phyloP scores from a whole-genome alignment of 2,329 filamentous ascomycete genomes.

The Sporothrix variecibatus region DNA sequence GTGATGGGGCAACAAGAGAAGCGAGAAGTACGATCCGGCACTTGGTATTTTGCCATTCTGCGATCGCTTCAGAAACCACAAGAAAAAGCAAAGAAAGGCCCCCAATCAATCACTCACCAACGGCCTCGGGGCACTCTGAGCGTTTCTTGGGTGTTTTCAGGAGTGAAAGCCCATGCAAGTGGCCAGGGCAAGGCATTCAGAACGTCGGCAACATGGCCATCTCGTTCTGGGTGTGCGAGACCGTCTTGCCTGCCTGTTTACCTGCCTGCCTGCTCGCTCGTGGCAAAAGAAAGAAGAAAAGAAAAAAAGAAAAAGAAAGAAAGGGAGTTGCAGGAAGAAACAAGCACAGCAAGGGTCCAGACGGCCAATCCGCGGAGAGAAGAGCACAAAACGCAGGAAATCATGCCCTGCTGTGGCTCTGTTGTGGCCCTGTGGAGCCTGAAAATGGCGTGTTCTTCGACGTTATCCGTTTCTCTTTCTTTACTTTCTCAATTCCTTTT shows the following conservation, averaged over 20 bases:
- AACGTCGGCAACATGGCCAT: not conserved
- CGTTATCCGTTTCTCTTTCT: not conserved
- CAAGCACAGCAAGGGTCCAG: not conserved
- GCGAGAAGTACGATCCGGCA: conserved; percentile 3
- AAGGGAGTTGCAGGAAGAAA: not conserved
- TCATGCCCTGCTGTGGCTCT: not conserved
- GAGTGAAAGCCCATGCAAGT: not conserved
- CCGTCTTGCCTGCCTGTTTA: too few species aligned
- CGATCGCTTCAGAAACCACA: not conserved
- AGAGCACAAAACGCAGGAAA: not conserved
- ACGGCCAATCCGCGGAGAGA: not conserved
- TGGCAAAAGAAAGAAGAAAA: not conserved
- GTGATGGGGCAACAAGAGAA: not conserved
- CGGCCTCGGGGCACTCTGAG: not conserved
- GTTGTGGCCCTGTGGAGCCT: conserved; percentile 1
- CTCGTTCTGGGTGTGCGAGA: not conserved
- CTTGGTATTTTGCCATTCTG: not conserved
- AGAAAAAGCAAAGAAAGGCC: not conserved
- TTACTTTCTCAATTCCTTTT: not conserved
- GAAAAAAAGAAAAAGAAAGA: not conserved
- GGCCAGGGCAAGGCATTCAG: not conserved
- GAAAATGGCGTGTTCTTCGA: conserved; percentile 3
- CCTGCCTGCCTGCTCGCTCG: not conserved
- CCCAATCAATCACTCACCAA: not conserved
- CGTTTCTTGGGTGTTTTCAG: not conserved